phyloP scores from a whole-genome alignment of 352 stramenopile genomes.

The Phytophthora constricta region DNA sequence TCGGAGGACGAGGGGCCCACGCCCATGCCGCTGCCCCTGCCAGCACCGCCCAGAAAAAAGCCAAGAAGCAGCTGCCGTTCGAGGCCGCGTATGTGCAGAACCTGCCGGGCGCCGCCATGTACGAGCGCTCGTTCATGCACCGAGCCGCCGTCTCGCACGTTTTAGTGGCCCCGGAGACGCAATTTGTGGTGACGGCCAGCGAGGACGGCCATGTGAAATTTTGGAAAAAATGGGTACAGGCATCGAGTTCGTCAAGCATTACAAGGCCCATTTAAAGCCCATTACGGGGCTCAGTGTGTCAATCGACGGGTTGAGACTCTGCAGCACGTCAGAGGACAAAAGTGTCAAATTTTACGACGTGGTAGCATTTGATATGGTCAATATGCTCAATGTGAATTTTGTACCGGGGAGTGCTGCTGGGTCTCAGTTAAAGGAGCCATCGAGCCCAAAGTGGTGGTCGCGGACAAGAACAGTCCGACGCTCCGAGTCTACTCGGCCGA shows the following conservation, averaged over 20 bases:
- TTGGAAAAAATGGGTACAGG: conserved; percentile 97
- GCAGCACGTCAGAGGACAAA: conserved; percentile 89
- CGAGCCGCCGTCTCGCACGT: conserved; percentile 94
- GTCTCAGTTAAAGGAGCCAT: conserved; percentile 64
- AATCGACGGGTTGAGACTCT: conserved; percentile 84
- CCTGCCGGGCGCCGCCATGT: conserved; percentile 91
- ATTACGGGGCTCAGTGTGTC: conserved; percentile 89
- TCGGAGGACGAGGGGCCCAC: conserved; percentile 66
- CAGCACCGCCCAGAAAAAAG: conserved; percentile 54
- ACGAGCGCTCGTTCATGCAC: conserved; percentile 99
- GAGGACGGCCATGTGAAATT: conserved; percentile 99
- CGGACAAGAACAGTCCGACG: conserved; percentile 59
- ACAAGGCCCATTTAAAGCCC: conserved; percentile 94
- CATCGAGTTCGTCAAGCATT: conserved; percentile 99
- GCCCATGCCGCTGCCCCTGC: conserved; percentile 67
- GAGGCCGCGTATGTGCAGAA: conserved; percentile 81
- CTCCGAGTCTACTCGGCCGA: conserved; percentile 92
- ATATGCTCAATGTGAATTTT: conserved; percentile 93
- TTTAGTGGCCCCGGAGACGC: conserved; percentile 89
- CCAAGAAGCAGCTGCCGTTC: conserved; percentile 58
- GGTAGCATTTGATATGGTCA: conserved; percentile 97
- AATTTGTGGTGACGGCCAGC: conserved; percentile 97
- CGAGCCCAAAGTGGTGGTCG: conserved; percentile 79
- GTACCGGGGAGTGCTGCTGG: conserved; percentile 81
- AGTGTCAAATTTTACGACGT: conserved; percentile 99